Evolutionary conservation across 331 rosid species (phyloP).

Genomic region (Acacia pycnantha): DNA sequence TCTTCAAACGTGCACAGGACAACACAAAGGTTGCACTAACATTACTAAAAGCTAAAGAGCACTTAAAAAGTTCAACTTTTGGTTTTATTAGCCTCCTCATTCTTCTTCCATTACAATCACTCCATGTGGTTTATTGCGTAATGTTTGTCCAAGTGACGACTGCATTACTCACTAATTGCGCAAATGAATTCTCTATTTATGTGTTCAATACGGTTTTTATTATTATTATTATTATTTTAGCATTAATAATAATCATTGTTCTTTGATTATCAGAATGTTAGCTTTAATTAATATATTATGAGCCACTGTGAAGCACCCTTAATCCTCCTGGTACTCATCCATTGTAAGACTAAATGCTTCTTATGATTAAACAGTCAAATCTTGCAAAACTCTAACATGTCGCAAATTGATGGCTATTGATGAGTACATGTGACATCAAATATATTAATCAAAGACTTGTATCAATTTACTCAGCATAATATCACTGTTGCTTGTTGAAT

Average conservation of each 20-base stretch:
- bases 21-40: constrained; percentile 18
- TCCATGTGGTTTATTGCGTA: constrained; percentile 12
- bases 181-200: neutral
- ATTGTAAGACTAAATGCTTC: neutral
- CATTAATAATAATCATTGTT: constrained; percentile 16
- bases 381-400: neutral
- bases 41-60: neutral
- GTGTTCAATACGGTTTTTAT: neutral
- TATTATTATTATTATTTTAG: neutral
- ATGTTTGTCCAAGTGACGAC: constrained; percentile 42
- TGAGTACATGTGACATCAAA: constrained; percentile 4
- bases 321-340: neutral
- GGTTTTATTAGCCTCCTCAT: neutral
- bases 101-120: constrained; percentile 15
- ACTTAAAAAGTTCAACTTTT: constrained; percentile 16
- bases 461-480: no score
- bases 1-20: constrained; percentile 21
- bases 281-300: neutral
- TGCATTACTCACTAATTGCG: constrained; percentile 36
- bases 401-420: neutral
- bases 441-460: neutral
- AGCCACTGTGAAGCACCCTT: neutral
- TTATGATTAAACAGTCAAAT: neutral
- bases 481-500: neutral
- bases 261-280: constrained; percentile 4